phyloP scores from a whole-genome alignment of 208 protist species.

The Balamuthia mandrillaris region DNA sequence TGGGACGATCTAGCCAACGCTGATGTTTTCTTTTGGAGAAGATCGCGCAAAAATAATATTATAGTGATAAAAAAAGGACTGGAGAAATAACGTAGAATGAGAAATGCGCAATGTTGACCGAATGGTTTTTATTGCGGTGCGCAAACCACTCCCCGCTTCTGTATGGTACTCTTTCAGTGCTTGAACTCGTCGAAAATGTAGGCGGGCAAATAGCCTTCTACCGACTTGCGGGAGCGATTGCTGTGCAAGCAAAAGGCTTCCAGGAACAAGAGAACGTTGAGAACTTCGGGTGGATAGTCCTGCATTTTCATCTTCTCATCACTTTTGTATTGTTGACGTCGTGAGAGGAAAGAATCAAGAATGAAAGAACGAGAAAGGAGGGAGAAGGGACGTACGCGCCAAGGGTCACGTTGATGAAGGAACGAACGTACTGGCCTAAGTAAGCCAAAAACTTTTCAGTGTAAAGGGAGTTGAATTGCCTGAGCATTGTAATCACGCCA shows the following conservation, averaged over 20 bases:
- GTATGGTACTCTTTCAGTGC: no score
- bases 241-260: conserved; percentile 63
- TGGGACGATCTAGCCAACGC: no score
- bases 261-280: conserved; percentile 59
- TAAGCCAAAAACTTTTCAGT: conserved; percentile 78
- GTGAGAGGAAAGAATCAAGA: background rate
- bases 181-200: conserved; percentile 57
- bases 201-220: conserved; percentile 50
- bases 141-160: no score
- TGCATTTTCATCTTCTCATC: background rate
- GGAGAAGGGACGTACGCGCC: background rate
- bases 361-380: background rate
- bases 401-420: conserved; percentile 59
- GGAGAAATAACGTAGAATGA: no score
- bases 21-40: no score
- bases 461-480: conserved; percentile 85
- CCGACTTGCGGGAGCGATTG: conserved; percentile 38
- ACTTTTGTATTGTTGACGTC: background rate
- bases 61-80: no score
- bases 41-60: no score
- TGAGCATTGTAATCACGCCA: conserved; percentile 84
- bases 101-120: no score
- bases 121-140: no score
- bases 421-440: conserved; percentile 79
- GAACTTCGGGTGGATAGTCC: conserved; percentile 56